Conservation (phyloP, 169 alveolate genomes). For the Plasmodium cynomolgi region DNA sequence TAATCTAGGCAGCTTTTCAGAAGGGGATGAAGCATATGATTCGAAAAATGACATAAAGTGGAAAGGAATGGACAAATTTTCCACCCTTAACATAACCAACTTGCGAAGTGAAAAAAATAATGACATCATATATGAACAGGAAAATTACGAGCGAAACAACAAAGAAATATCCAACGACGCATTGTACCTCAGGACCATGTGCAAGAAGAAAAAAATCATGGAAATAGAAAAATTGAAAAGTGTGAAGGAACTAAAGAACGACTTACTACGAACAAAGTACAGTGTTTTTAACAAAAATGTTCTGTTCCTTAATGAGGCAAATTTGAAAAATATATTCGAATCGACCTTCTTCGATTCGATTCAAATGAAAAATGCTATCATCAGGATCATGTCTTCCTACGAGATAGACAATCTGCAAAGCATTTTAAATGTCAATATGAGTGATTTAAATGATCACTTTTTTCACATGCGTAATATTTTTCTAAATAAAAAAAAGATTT, state of each 20-base stretch:
- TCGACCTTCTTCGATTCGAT: constrained; percentile 65
- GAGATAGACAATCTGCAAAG: constrained; percentile 49
- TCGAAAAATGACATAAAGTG: not conserved
- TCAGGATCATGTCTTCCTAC: constrained; percentile 57
- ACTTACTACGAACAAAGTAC: constrained; percentile 39
- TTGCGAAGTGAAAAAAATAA: not conserved
- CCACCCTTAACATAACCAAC: not conserved
- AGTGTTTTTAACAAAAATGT: constrained; percentile 23
- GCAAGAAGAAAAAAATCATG: constrained; percentile 58
- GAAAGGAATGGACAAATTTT: not conserved
- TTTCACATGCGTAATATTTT: constrained; percentile 29
- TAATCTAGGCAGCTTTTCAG: not conserved
- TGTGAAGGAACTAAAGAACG: constrained; percentile 48
- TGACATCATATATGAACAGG: constrained; percentile 13
- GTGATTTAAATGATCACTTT: constrained; percentile 44
- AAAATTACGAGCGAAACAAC: not conserved
- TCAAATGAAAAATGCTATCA: constrained; percentile 53
- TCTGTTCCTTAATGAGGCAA: constrained; percentile 42
- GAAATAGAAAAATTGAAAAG: constrained; percentile 62
- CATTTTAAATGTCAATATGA: constrained; percentile 36
- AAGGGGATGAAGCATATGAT: not conserved
- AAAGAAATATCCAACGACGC: constrained; percentile 9
- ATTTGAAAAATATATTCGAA: constrained; percentile 60
- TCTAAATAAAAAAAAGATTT: constrained; percentile 22
- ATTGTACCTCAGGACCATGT: constrained; percentile 14